Evolutionary conservation across 805 yeast genomes (phyloP).

Genomic region (Nakazawaea wickerhamii): DNA sequence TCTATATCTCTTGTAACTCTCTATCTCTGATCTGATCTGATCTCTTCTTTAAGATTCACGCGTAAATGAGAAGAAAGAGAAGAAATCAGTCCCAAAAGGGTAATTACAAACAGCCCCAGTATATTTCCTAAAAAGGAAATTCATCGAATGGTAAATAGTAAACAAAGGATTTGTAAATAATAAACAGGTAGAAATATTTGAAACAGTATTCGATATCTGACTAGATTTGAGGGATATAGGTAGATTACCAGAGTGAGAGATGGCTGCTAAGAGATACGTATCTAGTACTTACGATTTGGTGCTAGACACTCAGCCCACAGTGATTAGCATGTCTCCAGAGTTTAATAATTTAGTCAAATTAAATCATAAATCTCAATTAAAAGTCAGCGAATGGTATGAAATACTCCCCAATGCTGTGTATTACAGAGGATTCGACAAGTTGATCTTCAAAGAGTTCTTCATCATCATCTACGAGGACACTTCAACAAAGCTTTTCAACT

Average conservation of each 20-base stretch:
- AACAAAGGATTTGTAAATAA: no score
- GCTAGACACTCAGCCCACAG: constrained; percentile 3
- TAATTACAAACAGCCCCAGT: no score
- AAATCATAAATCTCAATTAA: background rate
- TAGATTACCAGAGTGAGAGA: no score
- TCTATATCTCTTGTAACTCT: background rate
- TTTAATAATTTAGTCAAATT: constrained; percentile 6
- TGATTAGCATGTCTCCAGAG: constrained; percentile 1
- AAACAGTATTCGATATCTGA: no score
- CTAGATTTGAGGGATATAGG: no score
- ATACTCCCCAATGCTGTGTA: constrained; percentile 46
- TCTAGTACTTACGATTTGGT: constrained; percentile 8
- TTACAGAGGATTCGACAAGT: constrained; percentile 44
- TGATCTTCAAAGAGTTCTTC: constrained; percentile 40
- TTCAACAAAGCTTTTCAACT: constrained; percentile 39
- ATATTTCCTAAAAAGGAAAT: no score
- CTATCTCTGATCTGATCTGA: background rate
- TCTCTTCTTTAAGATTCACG: no score
- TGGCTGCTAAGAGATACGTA: constrained; percentile 3
- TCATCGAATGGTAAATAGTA: no score
- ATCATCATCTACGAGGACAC: constrained; percentile 48
- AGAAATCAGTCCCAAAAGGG: background rate
- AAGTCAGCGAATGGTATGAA: constrained; percentile 30
- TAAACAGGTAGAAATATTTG: no score
- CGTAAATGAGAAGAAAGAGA: background rate